These are phyloP conservation scores for Aspergillus proliferans DNA, from an alignment of 2,329 filamentous ascomycete species.

Conservation along the genomic window DNA sequence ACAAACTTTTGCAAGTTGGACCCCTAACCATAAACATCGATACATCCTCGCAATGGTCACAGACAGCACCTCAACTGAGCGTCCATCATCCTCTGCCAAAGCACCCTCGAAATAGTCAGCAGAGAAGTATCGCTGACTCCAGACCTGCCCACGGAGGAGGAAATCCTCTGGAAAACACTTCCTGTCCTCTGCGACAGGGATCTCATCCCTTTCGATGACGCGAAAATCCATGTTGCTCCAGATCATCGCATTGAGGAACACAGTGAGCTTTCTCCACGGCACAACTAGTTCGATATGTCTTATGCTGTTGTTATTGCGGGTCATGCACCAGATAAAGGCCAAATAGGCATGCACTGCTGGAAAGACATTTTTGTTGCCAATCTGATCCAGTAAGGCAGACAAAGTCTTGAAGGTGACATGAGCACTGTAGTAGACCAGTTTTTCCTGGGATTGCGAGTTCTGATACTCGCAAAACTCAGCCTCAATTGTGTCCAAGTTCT, in stretches of 20 bases:
- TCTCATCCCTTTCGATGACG: constrained; percentile 32
- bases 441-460: constrained; percentile 14
- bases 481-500: constrained; percentile 8
- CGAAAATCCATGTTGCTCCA: constrained; percentile 31
- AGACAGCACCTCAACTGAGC: too few relatives aligned
- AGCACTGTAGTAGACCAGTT: constrained; percentile 33
- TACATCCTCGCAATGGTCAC: too few relatives aligned
- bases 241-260: constrained; percentile 50
- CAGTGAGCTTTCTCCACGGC: constrained; percentile 47
- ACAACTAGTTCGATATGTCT: constrained; percentile 37
- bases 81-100: too few relatives aligned
- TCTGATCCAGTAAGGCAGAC: constrained; percentile 39
- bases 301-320: constrained; percentile 32
- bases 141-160: constrained; percentile 50
- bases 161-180: constrained; percentile 55
- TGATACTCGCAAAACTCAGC: constrained; percentile 7
- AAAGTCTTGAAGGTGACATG: constrained; percentile 40
- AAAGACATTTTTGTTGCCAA: constrained; percentile 47
- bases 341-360: constrained; percentile 52
- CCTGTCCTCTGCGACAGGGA: constrained; percentile 36
- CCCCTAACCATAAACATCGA: too few relatives aligned
- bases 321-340: constrained; percentile 44
- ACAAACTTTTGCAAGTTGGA: too few relatives aligned
- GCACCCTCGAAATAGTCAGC: too few relatives aligned
- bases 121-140: too few relatives aligned